Evolutionary conservation across 768 basidiomycete genomes (phyloP).

Genomic region (Amanita thiersii): DNA sequence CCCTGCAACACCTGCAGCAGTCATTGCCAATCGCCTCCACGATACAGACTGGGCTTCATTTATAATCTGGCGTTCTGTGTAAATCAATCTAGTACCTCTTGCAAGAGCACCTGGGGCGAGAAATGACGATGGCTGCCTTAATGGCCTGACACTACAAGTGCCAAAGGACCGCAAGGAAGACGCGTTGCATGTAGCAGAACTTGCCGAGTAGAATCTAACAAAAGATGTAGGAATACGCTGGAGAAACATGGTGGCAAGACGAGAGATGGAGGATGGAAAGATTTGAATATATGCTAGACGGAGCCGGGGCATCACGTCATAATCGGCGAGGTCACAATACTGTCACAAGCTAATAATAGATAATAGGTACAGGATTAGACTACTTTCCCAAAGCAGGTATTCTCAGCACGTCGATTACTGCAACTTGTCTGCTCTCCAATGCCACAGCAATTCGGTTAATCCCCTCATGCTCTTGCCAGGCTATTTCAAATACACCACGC

Average conservation of each 20-base stretch:
- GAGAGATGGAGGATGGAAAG: slow-evolving; percentile 14
- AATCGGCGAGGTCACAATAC: neutral
- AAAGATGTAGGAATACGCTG: neutral
- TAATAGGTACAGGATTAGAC: slow-evolving; percentile 7
- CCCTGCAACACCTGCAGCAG: slow-evolving; percentile 59
- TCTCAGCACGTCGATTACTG: slow-evolving; percentile 52
- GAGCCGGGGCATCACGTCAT: neutral
- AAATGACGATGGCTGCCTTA: slow-evolving; percentile 1
- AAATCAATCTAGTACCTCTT: slow-evolving; percentile 31
- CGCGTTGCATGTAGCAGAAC: neutral
- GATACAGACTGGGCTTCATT: slow-evolving; percentile 16
- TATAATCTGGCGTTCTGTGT: slow-evolving; percentile 27
- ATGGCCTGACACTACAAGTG: neutral
- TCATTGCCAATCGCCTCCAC: slow-evolving; percentile 33
- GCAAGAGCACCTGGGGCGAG: neutral
- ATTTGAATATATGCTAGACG: slow-evolving; percentile 13
- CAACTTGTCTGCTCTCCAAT: slow-evolving; percentile 60
- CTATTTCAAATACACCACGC: slow-evolving; percentile 68
- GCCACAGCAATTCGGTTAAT: slow-evolving; percentile 62
- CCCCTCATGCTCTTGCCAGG: slow-evolving; percentile 52
- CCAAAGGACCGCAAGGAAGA: neutral
- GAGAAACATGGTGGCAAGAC: slow-evolving; percentile 5
- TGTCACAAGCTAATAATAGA: slow-evolving; percentile 13
- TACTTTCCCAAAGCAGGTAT: slow-evolving; percentile 26
- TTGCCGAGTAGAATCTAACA: neutral